These are phyloP conservation scores for Lasiodiplodia hormozganensis DNA, from an alignment of 2,329 filamentous ascomycete genomes.

Conservation along the genomic window DNA sequence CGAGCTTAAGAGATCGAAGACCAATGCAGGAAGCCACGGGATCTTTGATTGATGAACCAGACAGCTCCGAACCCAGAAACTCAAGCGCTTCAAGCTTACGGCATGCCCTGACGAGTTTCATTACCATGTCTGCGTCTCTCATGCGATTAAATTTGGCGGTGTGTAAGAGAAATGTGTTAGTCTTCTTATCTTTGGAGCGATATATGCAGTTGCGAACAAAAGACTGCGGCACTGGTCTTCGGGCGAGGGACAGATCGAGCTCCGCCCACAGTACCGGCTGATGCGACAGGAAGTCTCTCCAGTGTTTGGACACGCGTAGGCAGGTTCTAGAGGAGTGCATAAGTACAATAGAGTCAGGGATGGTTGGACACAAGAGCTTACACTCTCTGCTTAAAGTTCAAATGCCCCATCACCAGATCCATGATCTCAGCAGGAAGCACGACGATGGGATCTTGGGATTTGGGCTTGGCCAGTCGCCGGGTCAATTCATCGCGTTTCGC, in stretches of 20 bases:
- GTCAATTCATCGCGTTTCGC: constrained; percentile 57
- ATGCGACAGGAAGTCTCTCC: constrained; percentile 59
- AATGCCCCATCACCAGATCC: constrained; percentile 57
- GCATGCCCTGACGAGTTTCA: constrained; percentile 49
- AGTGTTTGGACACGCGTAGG: constrained; percentile 62
- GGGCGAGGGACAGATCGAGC: constrained; percentile 59
- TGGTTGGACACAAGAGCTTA: constrained; percentile 38
- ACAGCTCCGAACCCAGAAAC: constrained; percentile 39
- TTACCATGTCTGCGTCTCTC: constrained; percentile 48
- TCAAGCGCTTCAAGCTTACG: constrained; percentile 42
- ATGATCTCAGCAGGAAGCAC: constrained; percentile 62
- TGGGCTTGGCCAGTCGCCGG: constrained; percentile 49
- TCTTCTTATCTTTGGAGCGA: constrained; percentile 46
- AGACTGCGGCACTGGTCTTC: constrained; percentile 48
- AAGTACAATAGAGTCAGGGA: background rate
- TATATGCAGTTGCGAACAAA: constrained; percentile 54
- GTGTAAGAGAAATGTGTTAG: constrained; percentile 37
- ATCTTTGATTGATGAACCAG: constrained; percentile 41
- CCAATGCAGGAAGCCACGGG: constrained; percentile 37
- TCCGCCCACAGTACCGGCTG: constrained; percentile 58
- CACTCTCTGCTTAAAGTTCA: constrained; percentile 60
- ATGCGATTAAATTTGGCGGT: constrained; percentile 44
- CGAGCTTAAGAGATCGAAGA: constrained; percentile 39
- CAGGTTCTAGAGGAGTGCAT: constrained; percentile 46
- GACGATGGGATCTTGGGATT: constrained; percentile 59